A percentile compares a stretch with the other conserved stretches of the same genome.
These are phyloP conservation scores for Coniochaeta ligniaria DNA, from an alignment of 2,329 filamentous ascomycete species.

Conservation along the genomic window DNA sequence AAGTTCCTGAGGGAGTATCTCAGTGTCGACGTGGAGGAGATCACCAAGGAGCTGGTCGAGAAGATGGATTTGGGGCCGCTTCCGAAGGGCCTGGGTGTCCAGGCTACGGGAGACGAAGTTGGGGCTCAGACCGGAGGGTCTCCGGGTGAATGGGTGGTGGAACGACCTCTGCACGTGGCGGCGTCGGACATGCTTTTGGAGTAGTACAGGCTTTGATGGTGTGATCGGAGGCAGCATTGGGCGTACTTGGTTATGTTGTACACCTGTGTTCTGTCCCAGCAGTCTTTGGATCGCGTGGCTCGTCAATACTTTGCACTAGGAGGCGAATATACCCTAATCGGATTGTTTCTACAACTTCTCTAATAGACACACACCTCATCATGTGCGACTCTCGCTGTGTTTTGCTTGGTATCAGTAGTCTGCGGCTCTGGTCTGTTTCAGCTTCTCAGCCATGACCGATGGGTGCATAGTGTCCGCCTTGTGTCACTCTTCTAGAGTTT, in stretches of 20 bases:
- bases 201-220: background rate
- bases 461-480: background rate
- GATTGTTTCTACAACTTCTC: background rate
- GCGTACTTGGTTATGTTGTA: background rate
- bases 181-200: background rate
- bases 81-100: background rate
- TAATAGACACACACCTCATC: background rate
- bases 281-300: background rate
- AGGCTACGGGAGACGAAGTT: slow-evolving; percentile 2
- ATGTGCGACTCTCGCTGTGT: background rate
- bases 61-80: slow-evolving; percentile 28
- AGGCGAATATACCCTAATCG: background rate
- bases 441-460: background rate
- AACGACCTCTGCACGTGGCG: background rate
- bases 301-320: background rate
- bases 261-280: background rate
- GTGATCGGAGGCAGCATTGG: background rate
- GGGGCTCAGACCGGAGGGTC: background rate
- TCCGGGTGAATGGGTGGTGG: slow-evolving; percentile 1
- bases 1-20: slow-evolving; percentile 75
- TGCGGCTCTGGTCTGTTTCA: background rate
- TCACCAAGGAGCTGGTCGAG: slow-evolving; percentile 68
- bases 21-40: slow-evolving; percentile 66
- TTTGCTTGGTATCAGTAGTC: background rate
- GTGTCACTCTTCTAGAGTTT: background rate